Base-by-base conservation (phyloP, 2,329 filamentous ascomycete species). In the Fusarium hainanense region DNA sequence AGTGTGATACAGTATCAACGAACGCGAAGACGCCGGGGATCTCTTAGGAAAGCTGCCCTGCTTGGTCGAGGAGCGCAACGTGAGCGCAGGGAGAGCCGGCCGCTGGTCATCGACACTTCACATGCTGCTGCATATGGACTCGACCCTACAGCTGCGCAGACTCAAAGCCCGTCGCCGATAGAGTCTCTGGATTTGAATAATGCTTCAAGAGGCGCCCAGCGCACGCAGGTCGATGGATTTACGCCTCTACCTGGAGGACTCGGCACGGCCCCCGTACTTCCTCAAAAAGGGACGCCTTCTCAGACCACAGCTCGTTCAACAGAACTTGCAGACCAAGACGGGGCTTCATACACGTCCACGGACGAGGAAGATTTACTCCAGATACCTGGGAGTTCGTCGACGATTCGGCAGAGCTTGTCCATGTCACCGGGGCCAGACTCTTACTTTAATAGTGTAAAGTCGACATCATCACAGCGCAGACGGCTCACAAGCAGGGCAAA, bases 31-130 rank as follows among this genome's bases (percentile, higher is more conserved):
- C 88, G 94, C 63, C 92, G 92, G 77, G 94, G 93, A 6, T 97
- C 94, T 13, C 83, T 98, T 77, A 88, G 94, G 63, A 97, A 97
- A 80, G 93, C 93, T 13, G 94, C 93, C 27, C 84, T 97, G 50
- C 85, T 97, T 20, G 93, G 93, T 18, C 91, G 92, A 67, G 90
- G 91, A 66, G 88, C 85, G 57, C 89, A 87, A 78, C 85, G 87
- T 64, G 89, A 88, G 72, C 85, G 81, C 75, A 86, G 82, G 70
- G 89, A 89, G 58, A 80, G 79, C 58, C 86, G 83, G 57, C 77
- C 81, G 20, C 73, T 85, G 61, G 79, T 78, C 21, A 79, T 85
- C 57, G 80, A 85, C 58, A 82, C 79, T 21, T 77, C 79, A 25
- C 76, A 79, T 37, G 66, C 74, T 25, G 62, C 73, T 23, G 58